phyloP scores from a whole-genome alignment of 805 yeast species.

The Saccharomycopsis capsularis region DNA sequence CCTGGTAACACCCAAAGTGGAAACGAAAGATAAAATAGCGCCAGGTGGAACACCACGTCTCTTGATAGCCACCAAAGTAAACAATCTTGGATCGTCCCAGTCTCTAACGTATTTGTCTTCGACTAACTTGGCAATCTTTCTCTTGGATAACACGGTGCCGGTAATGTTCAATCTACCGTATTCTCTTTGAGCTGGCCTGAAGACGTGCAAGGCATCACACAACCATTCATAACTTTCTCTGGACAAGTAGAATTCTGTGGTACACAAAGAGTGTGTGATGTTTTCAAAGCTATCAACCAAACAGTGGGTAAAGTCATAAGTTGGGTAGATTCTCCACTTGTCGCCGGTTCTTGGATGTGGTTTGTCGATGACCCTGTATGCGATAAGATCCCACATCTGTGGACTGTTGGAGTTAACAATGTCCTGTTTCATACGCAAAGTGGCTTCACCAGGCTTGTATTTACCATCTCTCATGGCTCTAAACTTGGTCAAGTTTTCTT shows the following conservation, averaged over 20 bases:
- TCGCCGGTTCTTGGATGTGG: constrained; percentile 95
- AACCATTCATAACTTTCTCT: constrained; percentile 98
- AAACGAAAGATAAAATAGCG: constrained; percentile 85
- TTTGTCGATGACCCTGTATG: constrained; percentile 88
- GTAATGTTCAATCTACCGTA: constrained; percentile 93
- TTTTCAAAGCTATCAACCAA: constrained; percentile 96
- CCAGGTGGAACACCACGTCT: constrained; percentile 99
- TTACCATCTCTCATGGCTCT: constrained; percentile 88
- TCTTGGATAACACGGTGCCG: constrained; percentile 90
- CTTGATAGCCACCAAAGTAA: constrained; percentile 86
- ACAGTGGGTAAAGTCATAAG: constrained; percentile 98
- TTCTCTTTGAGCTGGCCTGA: constrained; percentile 98
- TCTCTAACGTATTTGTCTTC: constrained; percentile 77
- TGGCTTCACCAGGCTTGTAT: constrained; percentile 86
- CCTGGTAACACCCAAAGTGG: constrained; percentile 95
- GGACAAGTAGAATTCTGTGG: constrained; percentile 87
- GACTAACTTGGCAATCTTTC: constrained; percentile 92
- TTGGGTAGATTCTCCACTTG: constrained; percentile 97
- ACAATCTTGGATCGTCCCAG: constrained; percentile 98
- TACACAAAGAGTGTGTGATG: constrained; percentile 92
- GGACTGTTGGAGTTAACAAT: constrained; percentile 76
- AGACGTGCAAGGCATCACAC: constrained; percentile 89
- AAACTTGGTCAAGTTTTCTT: constrained; percentile 72
- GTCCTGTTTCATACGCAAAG: constrained; percentile 95
- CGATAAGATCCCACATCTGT: constrained; percentile 99